Evolutionary conservation across 2,329 filamentous ascomycete species (phyloP), one percentile per base, ranked within the genome.

Genomic region (Dendrostoma leiphaemia): DNA sequence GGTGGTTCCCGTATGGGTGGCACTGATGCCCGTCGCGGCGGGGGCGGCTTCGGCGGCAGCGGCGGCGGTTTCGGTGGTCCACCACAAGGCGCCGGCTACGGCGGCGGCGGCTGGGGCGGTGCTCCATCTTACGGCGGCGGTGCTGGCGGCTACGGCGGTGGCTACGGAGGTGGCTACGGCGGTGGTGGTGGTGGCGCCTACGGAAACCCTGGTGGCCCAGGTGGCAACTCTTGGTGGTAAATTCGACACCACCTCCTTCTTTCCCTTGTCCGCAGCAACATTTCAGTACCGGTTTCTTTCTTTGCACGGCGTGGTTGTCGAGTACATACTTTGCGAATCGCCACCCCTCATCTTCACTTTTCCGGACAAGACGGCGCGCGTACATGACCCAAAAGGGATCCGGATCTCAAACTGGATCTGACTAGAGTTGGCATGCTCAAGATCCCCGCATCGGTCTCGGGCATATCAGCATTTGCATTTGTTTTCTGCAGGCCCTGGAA

Each of bases 151-250:
- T 76, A 73, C 61, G 74, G 73, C 53, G 67, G 45, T 56, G 70
- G 70, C 53, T 66, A 71, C 54, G 67, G 69, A 31, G 68, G 67
- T 40, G 69, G 69, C 44, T 65, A 66, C 56, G 69, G 68, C 44
- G 70, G 74, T 38, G 74, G 78, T 41, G 74, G 74, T 53, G 68
- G 74, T 65, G 76, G 76, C 58, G 78, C 77, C 46, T 89, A 89
- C 73, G 86, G 87, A 71, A 87, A 89, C 74, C 86, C 86, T 63
- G 79, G 81, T 61, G 81, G 81, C 61, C 77, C 77, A 43, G 82
- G 82, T 57, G 82, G 82, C 66, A 83, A 84, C 68, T 86, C 83
- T 62, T 90, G 88, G 87, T 90, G 80, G 81, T 83, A 82, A 76
- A 61, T 57, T 53, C 47, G 56, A 59, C 57, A 54, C 58, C 51